phyloP scores from a whole-genome alignment of 495 filamentous ascomycete genomes.

The Neurospora sublineolata region DNA sequence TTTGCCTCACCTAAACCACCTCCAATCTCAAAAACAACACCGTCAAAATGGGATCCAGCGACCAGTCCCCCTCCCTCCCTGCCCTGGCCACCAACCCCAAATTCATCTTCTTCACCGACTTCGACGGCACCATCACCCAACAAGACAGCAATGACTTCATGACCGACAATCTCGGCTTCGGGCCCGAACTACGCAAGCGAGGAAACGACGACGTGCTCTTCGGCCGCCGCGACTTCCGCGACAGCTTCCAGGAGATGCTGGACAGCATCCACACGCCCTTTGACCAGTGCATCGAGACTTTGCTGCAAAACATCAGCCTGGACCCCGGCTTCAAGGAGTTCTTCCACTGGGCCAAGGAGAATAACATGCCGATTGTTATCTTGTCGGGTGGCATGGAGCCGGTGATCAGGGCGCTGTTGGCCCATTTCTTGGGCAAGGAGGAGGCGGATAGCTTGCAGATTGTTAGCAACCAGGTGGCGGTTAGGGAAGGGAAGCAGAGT shows the following conservation, averaged over 20 bases:
- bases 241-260: slow-evolving; percentile 81
- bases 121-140: slow-evolving; percentile 89
- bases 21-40: background rate
- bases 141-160: slow-evolving; percentile 91
- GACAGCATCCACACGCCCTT: slow-evolving; percentile 67
- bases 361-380: slow-evolving; percentile 86
- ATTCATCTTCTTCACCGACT: slow-evolving; percentile 95
- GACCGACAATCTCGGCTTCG: slow-evolving; percentile 87
- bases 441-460: slow-evolving; percentile 66
- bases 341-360: slow-evolving; percentile 63
- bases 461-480: slow-evolving; percentile 66
- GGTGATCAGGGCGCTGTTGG: slow-evolving; percentile 73
- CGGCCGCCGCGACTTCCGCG: slow-evolving; percentile 59
- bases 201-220: slow-evolving; percentile 63
- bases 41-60: background rate
- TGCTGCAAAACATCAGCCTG: slow-evolving; percentile 73
- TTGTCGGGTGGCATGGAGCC: slow-evolving; percentile 86
- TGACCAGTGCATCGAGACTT: slow-evolving; percentile 60
- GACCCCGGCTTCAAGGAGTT: slow-evolving; percentile 80
- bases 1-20: background rate
- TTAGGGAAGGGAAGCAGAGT: slow-evolving; percentile 52
- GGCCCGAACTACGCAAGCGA: slow-evolving; percentile 48
- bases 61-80: slow-evolving; percentile 21
- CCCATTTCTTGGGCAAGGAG: slow-evolving; percentile 62
- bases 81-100: slow-evolving; percentile 57